phyloP scores from a whole-genome alignment of 192 early-diverging fungal species.

The Umbelopsis isabellina region DNA sequence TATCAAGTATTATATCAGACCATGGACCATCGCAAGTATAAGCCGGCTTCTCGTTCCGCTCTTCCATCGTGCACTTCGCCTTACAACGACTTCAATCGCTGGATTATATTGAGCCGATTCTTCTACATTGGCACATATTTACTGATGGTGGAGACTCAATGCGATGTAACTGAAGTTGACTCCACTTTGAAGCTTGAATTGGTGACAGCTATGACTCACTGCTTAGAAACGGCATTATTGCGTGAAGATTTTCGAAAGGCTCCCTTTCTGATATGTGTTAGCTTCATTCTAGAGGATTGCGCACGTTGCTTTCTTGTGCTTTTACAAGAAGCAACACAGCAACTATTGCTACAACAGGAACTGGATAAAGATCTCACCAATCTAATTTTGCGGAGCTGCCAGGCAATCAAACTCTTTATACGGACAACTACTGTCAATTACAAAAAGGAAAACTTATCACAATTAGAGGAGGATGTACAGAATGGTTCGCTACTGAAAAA shows the following conservation, averaged over 20 bases:
- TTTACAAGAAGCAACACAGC: background rate
- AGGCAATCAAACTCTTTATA: background rate
- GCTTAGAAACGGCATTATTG: background rate
- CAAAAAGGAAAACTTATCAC: slow-evolving; percentile 6
- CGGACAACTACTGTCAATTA: background rate
- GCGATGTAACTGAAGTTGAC: background rate
- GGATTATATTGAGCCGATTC: background rate
- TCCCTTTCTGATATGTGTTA: background rate
- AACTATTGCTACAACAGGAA: background rate
- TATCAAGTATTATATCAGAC: background rate
- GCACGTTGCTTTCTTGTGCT: background rate
- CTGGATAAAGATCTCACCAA: background rate
- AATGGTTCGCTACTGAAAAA: background rate
- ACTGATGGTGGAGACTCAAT: background rate
- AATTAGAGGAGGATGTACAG: background rate
- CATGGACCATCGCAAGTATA: background rate
- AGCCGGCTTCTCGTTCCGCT: too few species aligned
- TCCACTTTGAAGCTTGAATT: background rate
- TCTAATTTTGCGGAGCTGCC: background rate
- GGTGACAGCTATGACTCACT: background rate
- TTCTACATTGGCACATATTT: background rate
- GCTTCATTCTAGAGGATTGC: background rate
- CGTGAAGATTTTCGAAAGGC: background rate
- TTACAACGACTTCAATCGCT: background rate
- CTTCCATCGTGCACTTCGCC: too few species aligned